A percentile compares a stretch with the other conserved stretches of the same genome.
Evolutionary conservation across 495 filamentous ascomycete species (phyloP).

Genomic region (Thermochaetoides thermophila): DNA sequence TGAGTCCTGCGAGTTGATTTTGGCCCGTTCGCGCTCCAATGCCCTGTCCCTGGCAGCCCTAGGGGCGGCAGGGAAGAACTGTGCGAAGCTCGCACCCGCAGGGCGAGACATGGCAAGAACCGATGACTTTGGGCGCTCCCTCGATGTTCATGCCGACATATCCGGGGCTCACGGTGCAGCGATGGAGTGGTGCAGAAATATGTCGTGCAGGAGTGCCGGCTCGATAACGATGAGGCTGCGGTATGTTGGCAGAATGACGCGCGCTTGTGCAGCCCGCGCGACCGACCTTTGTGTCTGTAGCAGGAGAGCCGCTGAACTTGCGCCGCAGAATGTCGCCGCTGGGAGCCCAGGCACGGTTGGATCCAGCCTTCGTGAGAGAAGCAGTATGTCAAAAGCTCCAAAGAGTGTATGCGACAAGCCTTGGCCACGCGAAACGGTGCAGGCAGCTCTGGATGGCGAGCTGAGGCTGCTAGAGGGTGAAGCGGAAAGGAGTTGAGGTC

Average conservation of each 20-base stretch:
- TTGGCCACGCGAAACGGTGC: constrained; percentile 3
- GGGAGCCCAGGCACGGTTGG: too few species aligned
- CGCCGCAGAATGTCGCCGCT: too few species aligned
- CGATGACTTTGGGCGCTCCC: constrained; percentile 30
- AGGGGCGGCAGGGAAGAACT: constrained; percentile 82
- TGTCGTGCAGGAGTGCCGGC: constrained; percentile 28
- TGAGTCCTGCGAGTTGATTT: constrained; percentile 20
- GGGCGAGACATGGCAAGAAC: constrained; percentile 59
- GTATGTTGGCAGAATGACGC: constrained; percentile 11
- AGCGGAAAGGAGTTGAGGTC: constrained; percentile 11
- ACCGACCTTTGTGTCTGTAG: constrained; percentile 13
- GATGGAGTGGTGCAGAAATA: too few species aligned
- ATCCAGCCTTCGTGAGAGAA: too few species aligned
- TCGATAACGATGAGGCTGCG: constrained; percentile 3
- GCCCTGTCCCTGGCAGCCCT: constrained; percentile 40
- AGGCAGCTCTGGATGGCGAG: constrained; percentile 1
- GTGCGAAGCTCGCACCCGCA: constrained; percentile 63
- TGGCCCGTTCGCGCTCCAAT: constrained; percentile 35
- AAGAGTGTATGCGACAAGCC: background rate
- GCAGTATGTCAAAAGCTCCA: background rate
- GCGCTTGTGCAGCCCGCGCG: constrained; percentile 16
- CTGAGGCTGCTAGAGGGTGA: constrained; percentile 5
- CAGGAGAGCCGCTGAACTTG: constrained; percentile 7
- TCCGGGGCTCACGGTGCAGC: constrained; percentile 25
- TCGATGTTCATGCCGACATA: constrained; percentile 40